Evolutionary conservation across 352 stramenopile species (phyloP).

Genomic region (Phytophthora citrophthora): DNA sequence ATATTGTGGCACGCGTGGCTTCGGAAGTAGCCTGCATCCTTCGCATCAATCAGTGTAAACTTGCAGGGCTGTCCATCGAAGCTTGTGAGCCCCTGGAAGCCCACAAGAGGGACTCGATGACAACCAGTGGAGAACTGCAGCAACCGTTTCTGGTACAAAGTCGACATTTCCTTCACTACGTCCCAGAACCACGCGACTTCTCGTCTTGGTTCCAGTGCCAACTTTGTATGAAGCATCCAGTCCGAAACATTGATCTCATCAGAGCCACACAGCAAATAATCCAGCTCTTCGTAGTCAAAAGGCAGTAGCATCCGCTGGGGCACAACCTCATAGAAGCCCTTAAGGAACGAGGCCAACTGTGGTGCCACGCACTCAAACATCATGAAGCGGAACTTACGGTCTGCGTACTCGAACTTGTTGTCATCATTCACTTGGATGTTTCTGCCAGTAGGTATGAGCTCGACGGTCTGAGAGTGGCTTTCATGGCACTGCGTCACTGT

Average conservation of each 20-base stretch:
- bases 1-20: constrained; percentile 77
- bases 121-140: constrained; percentile 86
- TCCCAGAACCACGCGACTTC: constrained; percentile 56
- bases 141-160: constrained; percentile 60
- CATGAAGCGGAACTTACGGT: constrained; percentile 94
- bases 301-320: constrained; percentile 92
- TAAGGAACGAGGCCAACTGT: constrained; percentile 90
- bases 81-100: constrained; percentile 70
- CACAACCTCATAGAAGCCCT: constrained; percentile 97
- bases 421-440: constrained; percentile 93
- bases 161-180: constrained; percentile 88
- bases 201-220: constrained; percentile 31
- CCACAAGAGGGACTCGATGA: constrained; percentile 67
- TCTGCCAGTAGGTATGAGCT: constrained; percentile 61
- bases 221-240: constrained; percentile 88
- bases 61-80: constrained; percentile 72
- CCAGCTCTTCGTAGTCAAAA: constrained; percentile 97
- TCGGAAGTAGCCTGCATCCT: constrained; percentile 36
- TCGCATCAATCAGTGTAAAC: constrained; percentile 57
- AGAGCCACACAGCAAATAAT: constrained; percentile 95
- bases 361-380: constrained; percentile 93
- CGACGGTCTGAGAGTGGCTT: constrained; percentile 34
- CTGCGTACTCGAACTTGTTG: constrained; percentile 95
- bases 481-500: constrained; percentile 46
- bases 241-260: constrained; percentile 94